phyloP scores from a whole-genome alignment of 139 green algal species.

The Micractinium sp. region DNA sequence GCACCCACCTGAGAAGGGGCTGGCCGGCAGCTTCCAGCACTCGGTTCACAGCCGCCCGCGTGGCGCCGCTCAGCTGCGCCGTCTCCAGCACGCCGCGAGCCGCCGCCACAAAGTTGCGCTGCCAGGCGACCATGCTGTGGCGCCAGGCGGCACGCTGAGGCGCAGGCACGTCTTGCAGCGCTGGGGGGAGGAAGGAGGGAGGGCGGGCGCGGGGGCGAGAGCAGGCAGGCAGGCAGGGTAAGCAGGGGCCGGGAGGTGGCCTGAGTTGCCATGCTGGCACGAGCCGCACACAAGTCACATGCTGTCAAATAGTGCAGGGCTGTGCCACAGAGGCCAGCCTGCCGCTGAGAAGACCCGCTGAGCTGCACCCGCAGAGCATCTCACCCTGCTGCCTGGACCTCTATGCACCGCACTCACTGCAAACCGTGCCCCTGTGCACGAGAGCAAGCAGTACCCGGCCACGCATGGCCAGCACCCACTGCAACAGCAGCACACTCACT shows the following conservation, averaged over 20 bases:
- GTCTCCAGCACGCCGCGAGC: conserved; percentile 13
- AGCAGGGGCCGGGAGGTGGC: background rate
- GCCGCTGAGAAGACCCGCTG: too few species aligned
- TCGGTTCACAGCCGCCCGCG: conserved; percentile 31
- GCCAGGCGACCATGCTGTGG: background rate
- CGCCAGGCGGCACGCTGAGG: background rate
- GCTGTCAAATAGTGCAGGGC: too few species aligned
- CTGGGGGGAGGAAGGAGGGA: background rate
- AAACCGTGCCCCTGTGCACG: too few species aligned
- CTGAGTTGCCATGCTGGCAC: background rate
- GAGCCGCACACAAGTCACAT: too few species aligned
- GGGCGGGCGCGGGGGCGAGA: background rate
- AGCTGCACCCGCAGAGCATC: too few species aligned
- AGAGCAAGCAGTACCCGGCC: too few species aligned
- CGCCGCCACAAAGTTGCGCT: conserved; percentile 14
- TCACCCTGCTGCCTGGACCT: too few species aligned
- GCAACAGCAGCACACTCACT: too few species aligned
- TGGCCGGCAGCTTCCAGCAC: conserved; percentile 18
- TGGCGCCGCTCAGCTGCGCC: conserved; percentile 33
- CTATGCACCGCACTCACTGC: too few species aligned
- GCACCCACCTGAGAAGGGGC: conserved; percentile 10
- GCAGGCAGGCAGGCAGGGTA: background rate
- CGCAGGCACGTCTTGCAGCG: background rate
- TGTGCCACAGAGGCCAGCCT: too few species aligned
- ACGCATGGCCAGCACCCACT: too few species aligned